phyloP scores from a whole-genome alignment of 208 protist genomes.

The Trypanosoma conorhini region DNA sequence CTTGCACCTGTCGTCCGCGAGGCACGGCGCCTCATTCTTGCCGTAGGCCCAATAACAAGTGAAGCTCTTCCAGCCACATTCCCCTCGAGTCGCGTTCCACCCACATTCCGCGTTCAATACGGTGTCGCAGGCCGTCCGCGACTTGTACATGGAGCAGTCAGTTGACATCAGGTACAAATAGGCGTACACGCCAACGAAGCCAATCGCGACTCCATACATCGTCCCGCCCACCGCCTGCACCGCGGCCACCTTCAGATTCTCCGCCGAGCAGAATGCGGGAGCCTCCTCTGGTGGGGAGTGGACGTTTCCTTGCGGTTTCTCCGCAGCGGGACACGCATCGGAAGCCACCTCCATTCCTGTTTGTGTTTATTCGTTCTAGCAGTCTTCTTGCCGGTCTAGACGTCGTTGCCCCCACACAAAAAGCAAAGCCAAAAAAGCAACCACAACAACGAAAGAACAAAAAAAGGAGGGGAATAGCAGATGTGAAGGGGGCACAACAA shows the following conservation, averaged over 20 bases:
- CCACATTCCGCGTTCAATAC: conserved; percentile 51
- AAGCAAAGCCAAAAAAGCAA: not conserved
- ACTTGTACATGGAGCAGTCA: conserved; percentile 54
- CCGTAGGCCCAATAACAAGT: conserved; percentile 63
- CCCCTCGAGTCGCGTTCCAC: conserved; percentile 34
- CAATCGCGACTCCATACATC: conserved; percentile 74
- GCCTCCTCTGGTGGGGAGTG: not conserved
- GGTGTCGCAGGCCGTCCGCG: conserved; percentile 37
- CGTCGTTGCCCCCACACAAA: not conserved
- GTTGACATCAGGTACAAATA: conserved; percentile 54
- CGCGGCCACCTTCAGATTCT: conserved; percentile 51
- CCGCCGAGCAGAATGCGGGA: conserved; percentile 37
- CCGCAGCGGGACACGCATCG: conserved; percentile 1
- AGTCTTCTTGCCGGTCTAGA: not conserved
- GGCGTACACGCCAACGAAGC: conserved; percentile 74
- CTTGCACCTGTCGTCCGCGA: conserved; percentile 44
- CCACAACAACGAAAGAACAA: not conserved
- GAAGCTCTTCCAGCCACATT: conserved; percentile 43
- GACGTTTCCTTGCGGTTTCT: not conserved
- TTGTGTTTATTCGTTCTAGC: not conserved
- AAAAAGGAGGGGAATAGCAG: not conserved
- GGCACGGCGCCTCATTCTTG: conserved; percentile 47
- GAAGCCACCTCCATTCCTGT: not conserved
- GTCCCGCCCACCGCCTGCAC: conserved; percentile 50
- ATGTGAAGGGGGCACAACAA: not conserved